Conservation (phyloP, 192 early-diverging fungal genomes). For the Rhizoclosmatium sp. region DNA sequence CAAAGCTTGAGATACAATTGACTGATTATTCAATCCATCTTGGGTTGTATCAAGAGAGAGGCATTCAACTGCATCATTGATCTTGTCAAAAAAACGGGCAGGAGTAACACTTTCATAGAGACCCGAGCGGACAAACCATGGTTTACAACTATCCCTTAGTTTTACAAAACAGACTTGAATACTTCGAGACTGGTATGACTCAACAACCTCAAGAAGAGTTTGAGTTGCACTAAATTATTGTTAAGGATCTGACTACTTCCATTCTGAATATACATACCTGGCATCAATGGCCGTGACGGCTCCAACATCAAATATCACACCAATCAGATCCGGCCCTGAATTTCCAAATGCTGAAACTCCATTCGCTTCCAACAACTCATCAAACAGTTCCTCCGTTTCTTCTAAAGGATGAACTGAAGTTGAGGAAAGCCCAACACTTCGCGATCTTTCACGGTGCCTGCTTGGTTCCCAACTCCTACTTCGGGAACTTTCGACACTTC, state of each 20-base stretch:
- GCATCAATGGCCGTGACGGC: slow-evolving; percentile 92
- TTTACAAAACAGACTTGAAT: slow-evolving; percentile 95
- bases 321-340: slow-evolving; percentile 57
- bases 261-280: slow-evolving; percentile 55
- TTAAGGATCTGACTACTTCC: not conserved
- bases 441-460: not conserved
- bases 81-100: slow-evolving; percentile 74
- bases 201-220: slow-evolving; percentile 90
- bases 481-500: not conserved
- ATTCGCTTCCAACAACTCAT: not conserved
- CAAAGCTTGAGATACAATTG: no score
- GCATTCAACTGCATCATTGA: slow-evolving; percentile 60
- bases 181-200: slow-evolving; percentile 78
- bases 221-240: slow-evolving; percentile 68
- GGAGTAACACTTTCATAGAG: slow-evolving; percentile 68
- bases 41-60: not conserved
- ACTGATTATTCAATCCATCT: no score
- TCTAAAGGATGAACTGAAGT: not conserved
- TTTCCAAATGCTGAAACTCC: not conserved
- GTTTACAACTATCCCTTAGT: slow-evolving; percentile 73
- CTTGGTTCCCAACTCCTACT: not conserved
- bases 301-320: slow-evolving; percentile 91
- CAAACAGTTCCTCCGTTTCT: not conserved
- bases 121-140: slow-evolving; percentile 77
- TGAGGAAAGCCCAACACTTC: not conserved